Evolutionary conservation across 306 rosid species (phyloP).

Genomic region (Vachellia collinsii): DNA sequence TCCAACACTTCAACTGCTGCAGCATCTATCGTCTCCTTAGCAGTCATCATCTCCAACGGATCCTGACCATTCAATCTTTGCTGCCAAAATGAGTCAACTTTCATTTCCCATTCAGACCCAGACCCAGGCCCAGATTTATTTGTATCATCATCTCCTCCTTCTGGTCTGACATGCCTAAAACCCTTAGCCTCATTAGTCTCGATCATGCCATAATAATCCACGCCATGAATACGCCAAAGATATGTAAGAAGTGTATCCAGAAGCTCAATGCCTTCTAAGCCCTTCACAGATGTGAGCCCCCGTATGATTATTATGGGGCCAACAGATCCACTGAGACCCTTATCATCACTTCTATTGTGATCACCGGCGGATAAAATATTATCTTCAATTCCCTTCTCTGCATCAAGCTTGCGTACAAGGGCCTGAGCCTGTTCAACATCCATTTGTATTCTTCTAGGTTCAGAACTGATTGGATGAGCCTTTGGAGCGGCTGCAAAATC

Average conservation of each 20-base stretch:
- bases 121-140: slow-evolving; percentile 68
- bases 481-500: slow-evolving; percentile 89
- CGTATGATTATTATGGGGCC: slow-evolving; percentile 85
- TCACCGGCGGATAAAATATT: slow-evolving; percentile 74
- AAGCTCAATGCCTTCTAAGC: slow-evolving; percentile 92
- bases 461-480: slow-evolving; percentile 82
- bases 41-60: slow-evolving; percentile 93
- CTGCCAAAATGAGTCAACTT: slow-evolving; percentile 85
- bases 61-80: slow-evolving; percentile 88
- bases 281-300: slow-evolving; percentile 88
- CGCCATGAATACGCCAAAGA: slow-evolving; percentile 95
- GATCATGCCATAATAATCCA: slow-evolving; percentile 94
- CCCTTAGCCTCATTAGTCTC: slow-evolving; percentile 88
- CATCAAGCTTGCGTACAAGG: slow-evolving; percentile 84
- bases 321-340: slow-evolving; percentile 51
- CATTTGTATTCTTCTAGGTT: slow-evolving; percentile 73
- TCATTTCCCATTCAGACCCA: slow-evolving; percentile 91
- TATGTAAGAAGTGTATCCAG: slow-evolving; percentile 88
- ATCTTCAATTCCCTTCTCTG: slow-evolving; percentile 84
- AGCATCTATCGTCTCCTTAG: slow-evolving; percentile 94
- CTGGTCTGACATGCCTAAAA: slow-evolving; percentile 86
- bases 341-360: slow-evolving; percentile 73
- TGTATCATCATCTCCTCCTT: slow-evolving; percentile 52
- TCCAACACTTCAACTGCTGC: slow-evolving; percentile 83
- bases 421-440: slow-evolving; percentile 89